Evolutionary conservation across 148 eudicot species (phyloP), one percentile per base, ranked within the genome.

Genomic region (Dysphania ambrosioides): DNA sequence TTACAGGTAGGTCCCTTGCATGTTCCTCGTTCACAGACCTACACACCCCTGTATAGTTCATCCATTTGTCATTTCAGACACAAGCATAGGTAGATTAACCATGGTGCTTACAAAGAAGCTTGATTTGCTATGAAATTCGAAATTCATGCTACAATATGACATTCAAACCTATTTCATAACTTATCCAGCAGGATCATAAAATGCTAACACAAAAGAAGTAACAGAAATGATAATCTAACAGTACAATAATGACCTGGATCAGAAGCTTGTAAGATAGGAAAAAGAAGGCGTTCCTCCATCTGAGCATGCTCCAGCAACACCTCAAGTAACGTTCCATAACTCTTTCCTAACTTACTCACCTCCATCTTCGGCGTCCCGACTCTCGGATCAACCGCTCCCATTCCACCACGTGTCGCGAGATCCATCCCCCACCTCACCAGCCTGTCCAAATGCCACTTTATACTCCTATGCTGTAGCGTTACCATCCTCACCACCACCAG

Each of bases 231-330:
- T n/a, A n/a, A n/a, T n/a, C n/a, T n/a, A n/a, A 47, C 16, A 12
- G 15, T 0, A 2, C 15, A 47, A 19, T 15, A 42, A 16, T 21
- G 79, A 94, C 98, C 97, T 83, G 87, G 87, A 90, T 94, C 96
- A 65, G 87, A 89, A 62, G 66, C 77, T 30, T 89, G 88, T 30
- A 94, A 72, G 49, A 94, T 79, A 6, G 92, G 97, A 59, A 94
- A 94, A 26, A 91, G 69, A 64, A 90, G 72, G 29, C 66, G 85
- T 81, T 94, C 98, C 81, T 94, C 98, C 92, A 94, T 91, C 78
- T 84, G 97, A 36, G 98, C 98, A 74, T 94, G 98, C 79, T 94
- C 98, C 8, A 91, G 83, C 93, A 94, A 74, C 63, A 94, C 38
- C 75, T 94, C 96, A 66, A 86, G 72, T 75, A 94, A 55, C 81